Percentiles rank a stretch among this genome's conserved stretches.
Conservation (phyloP, 2,329 filamentous ascomycete species). For the Blumeria hordei region DNA sequence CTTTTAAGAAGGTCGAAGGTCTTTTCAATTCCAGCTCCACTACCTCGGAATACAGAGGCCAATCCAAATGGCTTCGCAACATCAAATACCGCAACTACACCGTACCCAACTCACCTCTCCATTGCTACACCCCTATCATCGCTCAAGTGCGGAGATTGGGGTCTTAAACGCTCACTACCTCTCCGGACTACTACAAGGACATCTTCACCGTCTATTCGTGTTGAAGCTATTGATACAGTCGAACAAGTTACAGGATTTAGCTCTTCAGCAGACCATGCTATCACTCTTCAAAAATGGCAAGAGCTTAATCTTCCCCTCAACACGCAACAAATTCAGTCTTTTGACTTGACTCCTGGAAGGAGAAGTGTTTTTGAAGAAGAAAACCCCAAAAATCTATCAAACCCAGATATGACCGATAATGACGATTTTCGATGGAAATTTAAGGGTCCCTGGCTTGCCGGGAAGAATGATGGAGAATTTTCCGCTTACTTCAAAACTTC, state of each 20-base stretch:
- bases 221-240: constrained; percentile 58
- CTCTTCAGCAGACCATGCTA: constrained; percentile 56
- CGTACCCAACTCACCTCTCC: constrained; percentile 61
- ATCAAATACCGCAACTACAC: constrained; percentile 48
- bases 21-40: constrained; percentile 61
- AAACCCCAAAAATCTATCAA: constrained; percentile 18
- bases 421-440: constrained; percentile 35
- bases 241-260: constrained; percentile 80
- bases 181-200: constrained; percentile 47
- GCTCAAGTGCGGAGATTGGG: constrained; percentile 66
- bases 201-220: constrained; percentile 48
- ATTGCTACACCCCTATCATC: constrained; percentile 57
- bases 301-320: constrained; percentile 54
- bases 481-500: constrained; percentile 26
- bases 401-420: constrained; percentile 15
- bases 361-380: constrained; percentile 36
- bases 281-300: constrained; percentile 67
- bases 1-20: constrained; percentile 71
- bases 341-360: constrained; percentile 4
- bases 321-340: constrained; percentile 18
- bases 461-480: constrained; percentile 36
- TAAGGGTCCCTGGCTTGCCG: constrained; percentile 39
- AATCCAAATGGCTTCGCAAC: constrained; percentile 23
- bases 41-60: constrained; percentile 34
- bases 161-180: constrained; percentile 66